Conservation (phyloP, 257 asterid genomes). For the Solanum bulbocastanum region DNA sequence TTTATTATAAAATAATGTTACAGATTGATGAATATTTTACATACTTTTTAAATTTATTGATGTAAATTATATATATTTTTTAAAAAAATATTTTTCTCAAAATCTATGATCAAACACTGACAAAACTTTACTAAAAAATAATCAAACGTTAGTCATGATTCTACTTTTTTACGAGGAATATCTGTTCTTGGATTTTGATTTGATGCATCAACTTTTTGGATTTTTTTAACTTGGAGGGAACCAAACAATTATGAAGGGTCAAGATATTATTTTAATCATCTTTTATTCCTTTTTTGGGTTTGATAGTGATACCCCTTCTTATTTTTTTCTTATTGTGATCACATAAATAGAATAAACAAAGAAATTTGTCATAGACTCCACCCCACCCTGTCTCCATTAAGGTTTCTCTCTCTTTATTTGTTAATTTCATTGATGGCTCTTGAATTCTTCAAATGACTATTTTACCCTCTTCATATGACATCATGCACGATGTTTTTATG, state of each 20-base stretch:
- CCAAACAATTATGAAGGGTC: conserved; percentile 21
- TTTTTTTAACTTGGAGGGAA: background rate
- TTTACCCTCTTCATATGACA: conserved; percentile 1
- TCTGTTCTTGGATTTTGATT: conserved; percentile 1
- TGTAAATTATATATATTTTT: too few relatives aligned
- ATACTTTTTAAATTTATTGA: too few relatives aligned
- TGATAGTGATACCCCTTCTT: background rate
- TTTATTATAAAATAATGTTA: too few relatives aligned
- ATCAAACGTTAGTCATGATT: too few relatives aligned
- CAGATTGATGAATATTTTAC: background rate
- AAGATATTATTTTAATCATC: conserved; percentile 19
- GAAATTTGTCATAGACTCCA: background rate
- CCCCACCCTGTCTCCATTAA: conserved; percentile 20
- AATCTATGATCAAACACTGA: background rate
- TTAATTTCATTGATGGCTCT: background rate
- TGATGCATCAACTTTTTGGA: conserved; percentile 13
- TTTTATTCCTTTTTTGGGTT: conserved; percentile 7
- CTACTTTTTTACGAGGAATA: background rate
- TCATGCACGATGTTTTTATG: conserved; percentile 25
- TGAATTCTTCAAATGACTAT: background rate
- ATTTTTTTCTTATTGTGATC: background rate
- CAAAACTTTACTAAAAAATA: too few relatives aligned
- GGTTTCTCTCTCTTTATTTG: conserved; percentile 9
- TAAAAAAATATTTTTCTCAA: too few relatives aligned
- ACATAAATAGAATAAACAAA: background rate